phyloP scores from a whole-genome alignment of 257 asterid genomes.

The Haberlea rhodopensis region DNA sequence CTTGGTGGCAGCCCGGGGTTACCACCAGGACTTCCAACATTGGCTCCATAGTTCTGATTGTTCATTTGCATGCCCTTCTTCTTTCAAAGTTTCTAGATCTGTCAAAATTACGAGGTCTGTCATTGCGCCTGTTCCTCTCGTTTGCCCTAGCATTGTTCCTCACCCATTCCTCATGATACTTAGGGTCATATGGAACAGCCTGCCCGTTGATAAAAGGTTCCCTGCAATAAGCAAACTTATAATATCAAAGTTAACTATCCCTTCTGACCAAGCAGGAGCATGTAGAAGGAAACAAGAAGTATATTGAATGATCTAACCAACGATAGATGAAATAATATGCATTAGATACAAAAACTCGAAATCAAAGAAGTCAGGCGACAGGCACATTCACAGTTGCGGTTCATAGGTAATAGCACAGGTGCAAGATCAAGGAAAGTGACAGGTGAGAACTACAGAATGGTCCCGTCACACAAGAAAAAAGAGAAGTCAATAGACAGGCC shows the following conservation, averaged over 20 bases:
- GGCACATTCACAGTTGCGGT: neutral
- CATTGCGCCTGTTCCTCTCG: conserved; percentile 79
- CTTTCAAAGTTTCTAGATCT: conserved; percentile 65
- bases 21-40: conserved; percentile 35
- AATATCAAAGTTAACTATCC: conserved; percentile 3
- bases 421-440: neutral
- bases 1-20: conserved; percentile 31
- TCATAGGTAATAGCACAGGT: neutral
- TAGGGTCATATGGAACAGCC: conserved; percentile 94
- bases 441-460: neutral
- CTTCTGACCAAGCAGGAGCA: neutral
- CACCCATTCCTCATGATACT: conserved; percentile 93
- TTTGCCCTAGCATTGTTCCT: conserved; percentile 83
- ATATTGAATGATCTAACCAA: neutral
- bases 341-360: neutral
- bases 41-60: conserved; percentile 35
- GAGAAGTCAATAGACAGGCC: neutral
- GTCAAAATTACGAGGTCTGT: conserved; percentile 74
- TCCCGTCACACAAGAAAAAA: neutral
- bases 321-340: neutral
- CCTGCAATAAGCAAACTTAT: conserved; percentile 46
- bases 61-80: conserved; percentile 36
- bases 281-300: neutral
- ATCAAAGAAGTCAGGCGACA: neutral
- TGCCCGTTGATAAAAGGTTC: conserved; percentile 95